Evolutionary conservation across 768 basidiomycete genomes (phyloP), one percentile per base, ranked within the genome.

Genomic region (Phylloporus arenicola): DNA sequence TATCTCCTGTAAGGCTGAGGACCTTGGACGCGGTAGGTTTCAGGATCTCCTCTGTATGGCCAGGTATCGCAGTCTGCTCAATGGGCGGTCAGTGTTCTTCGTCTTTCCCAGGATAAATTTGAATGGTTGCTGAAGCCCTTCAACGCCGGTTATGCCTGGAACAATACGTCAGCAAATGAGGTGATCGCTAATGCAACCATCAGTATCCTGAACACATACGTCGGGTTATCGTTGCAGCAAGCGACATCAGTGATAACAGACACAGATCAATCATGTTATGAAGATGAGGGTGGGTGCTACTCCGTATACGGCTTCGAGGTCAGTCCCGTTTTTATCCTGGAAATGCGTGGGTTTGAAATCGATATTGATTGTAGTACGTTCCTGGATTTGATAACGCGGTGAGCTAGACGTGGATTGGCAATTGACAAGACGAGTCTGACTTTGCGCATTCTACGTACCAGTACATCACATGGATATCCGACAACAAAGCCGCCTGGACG

Each of bases 401-500:
- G 58, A 54, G 80, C 69, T 31, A 11, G 16, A 45, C 19, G 37
- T 39, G n/a, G 30, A 22, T 12, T 30, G 17, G 17, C 6, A 34
- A 35, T 17, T 39, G 29, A 16, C 25, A 27, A 22, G 25, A 35
- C 6, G 19, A 9, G 22, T 24, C 34, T 53, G 4, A 59, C 22
- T 35, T 27, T 45, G 25, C 24, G 17, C 29, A 6, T 14, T 20
- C 38, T 19, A 45, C 33, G 30, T 14, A 40, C 24, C 50, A 85
- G 83, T 95, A 93, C 61, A 90, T 94, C 57, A 80, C 88, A 3
- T 95, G 92, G 92, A 72, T 93, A 51, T 76, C 81, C 49, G 74
- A 84, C 57, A 79, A 80, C 64, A 72, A 80, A 56, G 61, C 76
- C 22, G 70, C 84, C 9, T 93, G 92, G 92, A 90, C 86, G 4